phyloP scores from a whole-genome alignment of 2,329 filamentous ascomycete species.

The Elsinoe australis region DNA sequence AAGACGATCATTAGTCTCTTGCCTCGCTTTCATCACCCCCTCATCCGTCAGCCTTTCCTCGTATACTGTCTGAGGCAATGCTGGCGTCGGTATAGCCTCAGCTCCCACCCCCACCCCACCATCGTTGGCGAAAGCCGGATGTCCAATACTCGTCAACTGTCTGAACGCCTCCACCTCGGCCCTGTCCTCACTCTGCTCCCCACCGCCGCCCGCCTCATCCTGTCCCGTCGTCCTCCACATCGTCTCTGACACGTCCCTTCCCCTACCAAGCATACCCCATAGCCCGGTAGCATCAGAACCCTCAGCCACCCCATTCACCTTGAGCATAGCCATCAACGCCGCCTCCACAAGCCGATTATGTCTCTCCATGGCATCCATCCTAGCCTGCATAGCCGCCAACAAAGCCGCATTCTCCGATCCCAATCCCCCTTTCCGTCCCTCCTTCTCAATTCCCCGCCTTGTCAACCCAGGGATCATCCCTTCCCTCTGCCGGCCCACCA shows the following conservation, averaged over 20 bases:
- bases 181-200: not conserved
- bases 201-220: not conserved
- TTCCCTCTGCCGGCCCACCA: not conserved
- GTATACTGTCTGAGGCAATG: not conserved
- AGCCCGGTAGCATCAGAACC: no score
- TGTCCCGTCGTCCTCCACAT: no score
- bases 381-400: slow-evolving; percentile 25
- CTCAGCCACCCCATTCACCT: no score
- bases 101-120: not conserved
- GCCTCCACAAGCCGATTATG: slow-evolving; percentile 35
- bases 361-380: slow-evolving; percentile 34
- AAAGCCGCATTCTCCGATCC: slow-evolving; percentile 15
- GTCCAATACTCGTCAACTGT: not conserved
- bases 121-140: not conserved
- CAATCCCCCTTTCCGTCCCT: no score
- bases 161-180: not conserved
- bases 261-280: no score
- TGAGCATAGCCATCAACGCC: slow-evolving; percentile 34
- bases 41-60: not conserved
- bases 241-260: no score
- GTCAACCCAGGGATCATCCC: not conserved
- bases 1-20: not conserved
- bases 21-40: slow-evolving; percentile 5
- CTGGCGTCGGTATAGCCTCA: not conserved
- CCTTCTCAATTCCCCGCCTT: no score